Conservation (phyloP, 129 eudicot species). For the Pittosporum tobira region DNA sequence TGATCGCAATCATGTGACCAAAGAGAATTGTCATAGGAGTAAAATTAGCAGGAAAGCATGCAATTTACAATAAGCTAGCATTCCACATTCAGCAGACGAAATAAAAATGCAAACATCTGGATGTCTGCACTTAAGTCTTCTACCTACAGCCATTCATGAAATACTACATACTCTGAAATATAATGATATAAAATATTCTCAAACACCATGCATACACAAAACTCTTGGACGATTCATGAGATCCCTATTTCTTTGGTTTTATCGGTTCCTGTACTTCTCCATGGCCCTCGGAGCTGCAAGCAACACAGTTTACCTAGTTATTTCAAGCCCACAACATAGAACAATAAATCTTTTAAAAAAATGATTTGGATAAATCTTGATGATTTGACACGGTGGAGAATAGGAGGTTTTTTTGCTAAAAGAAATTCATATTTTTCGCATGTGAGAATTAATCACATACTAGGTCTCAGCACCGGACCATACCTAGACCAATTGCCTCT, state of each 20-base stretch:
- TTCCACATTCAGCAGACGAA: constrained; percentile 9
- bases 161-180: constrained; percentile 1
- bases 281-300: constrained; percentile 67
- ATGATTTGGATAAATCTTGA: too few relatives aligned
- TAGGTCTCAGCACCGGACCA: neutral
- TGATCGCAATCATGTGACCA: too few relatives aligned
- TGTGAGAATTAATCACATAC: neutral
- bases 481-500: constrained; percentile 95
- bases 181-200: constrained; percentile 8
- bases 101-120: constrained; percentile 28
- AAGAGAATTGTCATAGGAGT: neutral
- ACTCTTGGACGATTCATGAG: constrained; percentile 13
- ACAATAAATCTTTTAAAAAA: too few relatives aligned
- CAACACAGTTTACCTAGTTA: constrained; percentile 4
- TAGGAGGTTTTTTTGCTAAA: neutral
- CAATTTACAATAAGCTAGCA: constrained; percentile 5
- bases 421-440: neutral
- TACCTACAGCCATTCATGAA: constrained; percentile 17
- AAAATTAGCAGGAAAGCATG: neutral
- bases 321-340: neutral
- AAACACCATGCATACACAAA: constrained; percentile 8
- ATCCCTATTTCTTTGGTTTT: constrained; percentile 15
- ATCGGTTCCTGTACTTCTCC: constrained; percentile 47
- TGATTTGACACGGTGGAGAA: too few relatives aligned
- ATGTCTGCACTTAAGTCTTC: constrained; percentile 24